Conservation (phyloP, 2,329 filamentous ascomycete genomes). For the Epichloe sibirici region DNA sequence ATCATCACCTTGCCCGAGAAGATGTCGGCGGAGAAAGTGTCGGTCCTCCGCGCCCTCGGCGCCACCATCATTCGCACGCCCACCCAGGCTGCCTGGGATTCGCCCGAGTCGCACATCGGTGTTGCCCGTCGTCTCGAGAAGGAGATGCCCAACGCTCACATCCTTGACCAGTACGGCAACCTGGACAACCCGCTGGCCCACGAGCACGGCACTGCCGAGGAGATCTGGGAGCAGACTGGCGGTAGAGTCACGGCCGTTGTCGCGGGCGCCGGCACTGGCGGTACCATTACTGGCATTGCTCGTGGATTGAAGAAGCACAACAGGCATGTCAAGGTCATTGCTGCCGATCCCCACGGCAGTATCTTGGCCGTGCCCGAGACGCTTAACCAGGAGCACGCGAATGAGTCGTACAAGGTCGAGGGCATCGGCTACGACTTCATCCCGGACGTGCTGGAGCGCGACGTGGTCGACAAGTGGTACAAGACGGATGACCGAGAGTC, state of each 20-base stretch:
- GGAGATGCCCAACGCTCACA: conserved; percentile 93
- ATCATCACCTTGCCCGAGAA: conserved; percentile 99
- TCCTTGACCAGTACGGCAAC: conserved; percentile 93
- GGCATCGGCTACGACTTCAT: conserved; percentile 98
- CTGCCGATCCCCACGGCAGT: conserved; percentile 84
- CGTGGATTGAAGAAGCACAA: conserved; percentile 82
- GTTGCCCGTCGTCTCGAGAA: conserved; percentile 83
- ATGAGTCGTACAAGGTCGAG: conserved; percentile 92
- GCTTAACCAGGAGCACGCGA: conserved; percentile 68
- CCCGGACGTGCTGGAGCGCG: conserved; percentile 77
- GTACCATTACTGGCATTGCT: conserved; percentile 85
- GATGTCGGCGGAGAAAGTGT: conserved; percentile 98
- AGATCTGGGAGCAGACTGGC: conserved; percentile 85
- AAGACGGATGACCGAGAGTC: conserved; percentile 92
- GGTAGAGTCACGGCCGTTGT: conserved; percentile 75
- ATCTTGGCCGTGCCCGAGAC: conserved; percentile 72
- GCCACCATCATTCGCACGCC: conserved; percentile 97
- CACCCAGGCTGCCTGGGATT: conserved; percentile 88
- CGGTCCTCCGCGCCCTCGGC: conserved; percentile 82
- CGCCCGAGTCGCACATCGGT: conserved; percentile 91
- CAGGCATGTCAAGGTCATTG: conserved; percentile 72
- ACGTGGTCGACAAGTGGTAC: conserved; percentile 85
- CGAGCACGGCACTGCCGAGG: conserved; percentile 86
- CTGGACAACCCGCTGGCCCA: conserved; percentile 84
- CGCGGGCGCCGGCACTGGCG: conserved; percentile 88